Conservation (phyloP, 2,329 filamentous ascomycete species). For the Monosporascus sp. region DNA sequence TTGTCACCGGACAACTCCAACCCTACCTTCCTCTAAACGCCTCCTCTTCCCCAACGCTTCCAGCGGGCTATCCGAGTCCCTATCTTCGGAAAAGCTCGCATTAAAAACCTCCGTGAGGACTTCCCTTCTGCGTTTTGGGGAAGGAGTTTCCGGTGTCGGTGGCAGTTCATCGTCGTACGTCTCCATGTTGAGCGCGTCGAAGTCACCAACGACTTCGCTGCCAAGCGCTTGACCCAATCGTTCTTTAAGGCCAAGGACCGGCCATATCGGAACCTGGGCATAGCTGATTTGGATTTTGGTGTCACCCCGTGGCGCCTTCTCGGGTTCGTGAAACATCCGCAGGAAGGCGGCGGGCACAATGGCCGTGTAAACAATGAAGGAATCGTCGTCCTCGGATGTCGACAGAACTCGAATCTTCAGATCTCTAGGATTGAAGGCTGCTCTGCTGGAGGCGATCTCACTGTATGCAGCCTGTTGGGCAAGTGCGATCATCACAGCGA, state of each 20-base stretch:
- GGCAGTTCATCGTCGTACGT: slow-evolving; percentile 35
- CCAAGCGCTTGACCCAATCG: slow-evolving; percentile 49
- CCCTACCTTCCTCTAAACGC: slow-evolving; percentile 21
- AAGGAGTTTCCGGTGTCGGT: slow-evolving; percentile 3
- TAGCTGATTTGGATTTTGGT: slow-evolving; percentile 41
- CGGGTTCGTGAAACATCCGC: slow-evolving; percentile 43
- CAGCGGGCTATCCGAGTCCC: slow-evolving; percentile 12
- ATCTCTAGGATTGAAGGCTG: slow-evolving; percentile 28
- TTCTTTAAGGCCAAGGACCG: slow-evolving; percentile 49
- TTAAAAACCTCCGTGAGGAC: slow-evolving; percentile 24
- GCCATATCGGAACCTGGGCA: slow-evolving; percentile 47
- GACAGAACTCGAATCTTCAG: slow-evolving; percentile 46
- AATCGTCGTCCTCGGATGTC: slow-evolving; percentile 38
- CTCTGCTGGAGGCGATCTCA: slow-evolving; percentile 8
- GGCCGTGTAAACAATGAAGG: slow-evolving; percentile 49
- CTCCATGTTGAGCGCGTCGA: slow-evolving; percentile 36
- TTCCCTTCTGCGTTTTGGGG: slow-evolving; percentile 19
- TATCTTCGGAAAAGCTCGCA: slow-evolving; percentile 25
- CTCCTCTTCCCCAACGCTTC: slow-evolving; percentile 18
- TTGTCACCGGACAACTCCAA: slow-evolving; percentile 21
- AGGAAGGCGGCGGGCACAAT: slow-evolving; percentile 44
- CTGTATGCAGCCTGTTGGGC: slow-evolving; percentile 50
- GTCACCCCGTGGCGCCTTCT: slow-evolving; percentile 29
- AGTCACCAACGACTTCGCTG: slow-evolving; percentile 41
- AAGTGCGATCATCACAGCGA: slow-evolving; percentile 50